Conservation (phyloP, 352 stramenopile species). For the Phytophthora tubulina region DNA sequence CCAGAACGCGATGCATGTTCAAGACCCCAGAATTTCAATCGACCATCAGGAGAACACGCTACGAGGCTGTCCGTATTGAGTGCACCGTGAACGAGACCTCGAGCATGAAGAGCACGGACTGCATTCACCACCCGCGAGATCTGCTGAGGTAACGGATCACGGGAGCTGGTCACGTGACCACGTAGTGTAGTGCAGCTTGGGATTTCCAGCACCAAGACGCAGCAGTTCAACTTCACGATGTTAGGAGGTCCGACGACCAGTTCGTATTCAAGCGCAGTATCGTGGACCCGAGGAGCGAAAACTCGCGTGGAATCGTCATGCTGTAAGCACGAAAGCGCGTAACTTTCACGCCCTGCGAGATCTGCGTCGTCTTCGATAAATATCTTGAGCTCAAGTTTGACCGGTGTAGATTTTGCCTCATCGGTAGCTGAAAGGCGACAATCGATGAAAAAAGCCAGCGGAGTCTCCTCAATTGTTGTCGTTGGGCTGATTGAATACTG, state of each 20-base stretch:
- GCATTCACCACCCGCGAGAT: slow-evolving; percentile 50
- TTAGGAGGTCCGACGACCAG: slow-evolving; percentile 9
- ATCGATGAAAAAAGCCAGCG: slow-evolving; percentile 52
- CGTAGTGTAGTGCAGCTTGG: slow-evolving; percentile 50
- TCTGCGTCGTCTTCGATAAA: slow-evolving; percentile 69
- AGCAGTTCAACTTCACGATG: slow-evolving; percentile 52
- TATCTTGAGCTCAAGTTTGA: slow-evolving; percentile 55
- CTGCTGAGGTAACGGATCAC: slow-evolving; percentile 46
- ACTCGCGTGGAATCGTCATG: slow-evolving; percentile 29
- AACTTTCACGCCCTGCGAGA: slow-evolving; percentile 61
- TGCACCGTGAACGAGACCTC: slow-evolving; percentile 62
- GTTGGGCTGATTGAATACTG: slow-evolving; percentile 38
- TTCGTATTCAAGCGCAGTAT: slow-evolving; percentile 50
- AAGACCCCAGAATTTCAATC: slow-evolving; percentile 60
- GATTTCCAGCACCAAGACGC: slow-evolving; percentile 56
- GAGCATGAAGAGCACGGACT: slow-evolving; percentile 56
- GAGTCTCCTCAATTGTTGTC: slow-evolving; percentile 49
- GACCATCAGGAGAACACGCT: slow-evolving; percentile 44
- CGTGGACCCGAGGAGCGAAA: slow-evolving; percentile 50
- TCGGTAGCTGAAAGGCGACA: slow-evolving; percentile 28
- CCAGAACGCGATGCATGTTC: slow-evolving; percentile 51
- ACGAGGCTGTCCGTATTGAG: slow-evolving; percentile 56
- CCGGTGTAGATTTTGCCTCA: neutral
- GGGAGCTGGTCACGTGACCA: slow-evolving; percentile 31
- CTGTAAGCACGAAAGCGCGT: slow-evolving; percentile 58